Evolutionary conservation across 2,329 filamentous ascomycete species (phyloP), one percentile per base, ranked within the genome.

Genomic region (Penicillium olsonii): DNA sequence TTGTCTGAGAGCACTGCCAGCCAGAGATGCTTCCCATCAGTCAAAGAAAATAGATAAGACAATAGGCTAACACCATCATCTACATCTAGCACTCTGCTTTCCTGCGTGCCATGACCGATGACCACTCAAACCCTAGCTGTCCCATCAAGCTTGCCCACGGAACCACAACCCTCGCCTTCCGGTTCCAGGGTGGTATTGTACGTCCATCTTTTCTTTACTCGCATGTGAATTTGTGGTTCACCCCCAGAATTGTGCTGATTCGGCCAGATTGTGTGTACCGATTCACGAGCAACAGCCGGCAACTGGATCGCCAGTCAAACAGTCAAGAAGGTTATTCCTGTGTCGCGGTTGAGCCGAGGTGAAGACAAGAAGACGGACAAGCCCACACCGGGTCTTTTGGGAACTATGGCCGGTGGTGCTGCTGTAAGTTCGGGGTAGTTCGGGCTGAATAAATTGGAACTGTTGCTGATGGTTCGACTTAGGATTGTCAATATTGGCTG

Each of bases 301-400:
- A 95, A 94, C 83, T 99, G 94, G 94, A 99, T 99, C 75, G 94
- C 94, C 60, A 95, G 90, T 77, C 94, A 99, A 82, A 99, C 94
- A 45, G 94, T 99, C 69, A 99, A 99, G 85, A 99, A 99, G 83
- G 94, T 99, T 63, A 97, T 99, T 69, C 69, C 69, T 20, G 69
- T 72, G 33, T 72, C 69, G 47, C 66, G 68, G 48, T 62, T 72
- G 67, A 71, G 68, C 50, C 63, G 68, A 45, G 67, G 65, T 44
- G 66, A 69, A 53, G 68, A 72, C 55, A 70, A 69, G 63, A 55
- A 61, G 12, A 52, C 62, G 7, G 61, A 65, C 48, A 60, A 60
- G 3, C 68, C 69, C 14, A 65, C 64, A 18, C 69, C 69, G 15
- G 69, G 69, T 74, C 82, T 99, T 75, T 78, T 99, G 67, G 94